These are phyloP conservation scores for Monosporascus sp. DNA, from an alignment of 2,329 filamentous ascomycete genomes.

Conservation along the genomic window DNA sequence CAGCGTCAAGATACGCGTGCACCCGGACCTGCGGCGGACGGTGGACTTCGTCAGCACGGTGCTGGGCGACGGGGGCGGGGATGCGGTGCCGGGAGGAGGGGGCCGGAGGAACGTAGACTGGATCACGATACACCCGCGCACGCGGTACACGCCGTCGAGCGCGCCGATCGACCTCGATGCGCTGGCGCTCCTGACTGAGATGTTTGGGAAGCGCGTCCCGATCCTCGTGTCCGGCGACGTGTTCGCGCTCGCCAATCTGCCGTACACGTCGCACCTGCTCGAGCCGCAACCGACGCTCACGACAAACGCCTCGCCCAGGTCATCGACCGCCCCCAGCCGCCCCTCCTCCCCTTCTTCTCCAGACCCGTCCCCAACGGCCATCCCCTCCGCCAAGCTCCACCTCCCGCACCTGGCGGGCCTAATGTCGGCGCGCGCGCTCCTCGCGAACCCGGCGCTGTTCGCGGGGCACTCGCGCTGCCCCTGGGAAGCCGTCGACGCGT, in stretches of 20 bases:
- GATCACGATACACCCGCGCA: slow-evolving; percentile 66
- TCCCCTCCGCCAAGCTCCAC: slow-evolving; percentile 17
- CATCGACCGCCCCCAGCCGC: too few species aligned
- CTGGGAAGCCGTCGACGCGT: slow-evolving; percentile 57
- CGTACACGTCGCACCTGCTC: slow-evolving; percentile 34
- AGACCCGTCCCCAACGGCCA: slow-evolving; percentile 3
- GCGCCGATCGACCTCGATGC: slow-evolving; percentile 57
- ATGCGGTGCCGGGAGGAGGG: background rate
- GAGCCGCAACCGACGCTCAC: slow-evolving; percentile 20
- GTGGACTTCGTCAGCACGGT: slow-evolving; percentile 60
- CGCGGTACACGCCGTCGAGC: slow-evolving; percentile 53
- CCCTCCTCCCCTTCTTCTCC: background rate
- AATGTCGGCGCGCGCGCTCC: slow-evolving; percentile 64
- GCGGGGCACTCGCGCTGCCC: slow-evolving; percentile 51
- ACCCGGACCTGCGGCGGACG: slow-evolving; percentile 55
- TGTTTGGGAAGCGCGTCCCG: slow-evolving; percentile 50
- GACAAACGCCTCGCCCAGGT: slow-evolving; percentile 4
- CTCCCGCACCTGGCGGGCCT: slow-evolving; percentile 52
- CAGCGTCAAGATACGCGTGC: slow-evolving; percentile 66
- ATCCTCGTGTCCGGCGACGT: slow-evolving; percentile 66
- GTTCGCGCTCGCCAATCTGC: slow-evolving; percentile 49
- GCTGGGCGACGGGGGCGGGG: slow-evolving; percentile 38
- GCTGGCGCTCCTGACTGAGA: slow-evolving; percentile 48
- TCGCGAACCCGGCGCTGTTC: slow-evolving; percentile 64
- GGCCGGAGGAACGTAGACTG: slow-evolving; percentile 52